Base-by-base conservation (phyloP, 1,284 basidiomycete genomes). In the Cryptococcus sp. region DNA sequence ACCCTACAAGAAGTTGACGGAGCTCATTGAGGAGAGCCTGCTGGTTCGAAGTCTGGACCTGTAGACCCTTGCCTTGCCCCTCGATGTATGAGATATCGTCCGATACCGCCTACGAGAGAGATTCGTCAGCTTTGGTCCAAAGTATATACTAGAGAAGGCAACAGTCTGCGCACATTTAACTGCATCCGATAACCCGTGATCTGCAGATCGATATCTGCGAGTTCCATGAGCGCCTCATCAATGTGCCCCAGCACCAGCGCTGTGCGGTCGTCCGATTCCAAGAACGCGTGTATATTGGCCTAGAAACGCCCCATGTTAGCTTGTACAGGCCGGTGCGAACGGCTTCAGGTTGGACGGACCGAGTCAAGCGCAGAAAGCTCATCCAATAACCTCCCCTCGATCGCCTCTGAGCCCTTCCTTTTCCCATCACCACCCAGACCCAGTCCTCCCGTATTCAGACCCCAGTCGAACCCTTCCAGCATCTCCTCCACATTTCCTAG, bases 381-480 rank as follows among this genome's bases (percentile, higher is more conserved):
- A 62, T 93, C 89, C 48, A 90, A 71, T 43, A 97, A 76, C 60
- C 91, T 81, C 18, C 87, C 87, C 74, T 95, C 90, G 59, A 95
- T 91, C 58, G 91, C 82, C 70, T 94, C 91, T 35, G 88, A 88
- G 5, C 88, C 84, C 64, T 82, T 74, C 60, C 70, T 71, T 35
- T 57, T 53, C 6, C 66, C 60, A n/a, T 58, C 63, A 2, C 56
- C 57, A 8, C 46, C 63, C 12, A 23, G 38, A 45, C 45, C 51
- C 24, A 50, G 39, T 35, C 59, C 60, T 6, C 63, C 57, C 8
- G 65, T 64, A 13, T 58, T 62, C 82, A 62, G 88, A 0, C 87
- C 85, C 92, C 91, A 98, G 73, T 98, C 95, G 70, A 97, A 95
- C 0, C 94, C 94, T 70, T 98, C 95, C 11, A 98, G 82, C 90